Evolutionary conservation across 2,329 filamentous ascomycete species (phyloP), one percentile per base, ranked within the genome.

Genomic region (Cladosporium phlei): DNA sequence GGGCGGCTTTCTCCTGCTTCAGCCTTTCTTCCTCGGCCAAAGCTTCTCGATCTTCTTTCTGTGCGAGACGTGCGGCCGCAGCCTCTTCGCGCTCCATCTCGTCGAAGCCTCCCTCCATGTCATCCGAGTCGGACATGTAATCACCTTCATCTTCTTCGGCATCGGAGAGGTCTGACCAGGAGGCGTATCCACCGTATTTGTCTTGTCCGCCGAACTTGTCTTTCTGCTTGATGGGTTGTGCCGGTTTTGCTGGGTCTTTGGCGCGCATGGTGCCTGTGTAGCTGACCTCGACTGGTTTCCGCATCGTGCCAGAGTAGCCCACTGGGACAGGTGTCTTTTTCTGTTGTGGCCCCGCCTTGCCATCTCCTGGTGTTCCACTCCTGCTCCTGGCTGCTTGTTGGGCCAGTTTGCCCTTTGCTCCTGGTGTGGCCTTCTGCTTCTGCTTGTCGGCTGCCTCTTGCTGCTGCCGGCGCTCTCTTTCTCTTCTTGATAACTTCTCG

Each of bases 81-180:
- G 73, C 69, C 62, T 91, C 86, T 63, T 91, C 86, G 27, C 76
- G 70, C 51, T 88, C 84, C 43, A 90, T 78, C 55, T 89, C 85
- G 50, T 82, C 83, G 28, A 84, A 63, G 25, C 84, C 85, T 2
- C 84, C 86, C 63, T 89, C 85, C 83, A 89, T 89, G 57, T 88
- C 86, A 5, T 83, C 87, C 4, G 82, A 85, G 5, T 63, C 79
- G 46, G 85, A 84, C 1, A 80, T 82, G 24, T 85, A 80, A 33
- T 84, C 80, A 7, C 85, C 80, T 14, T 80, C 74, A 16, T 76
- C 70, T 5, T 69, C 66, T 2, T 71, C 72, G 20, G 73, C 71
- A 21, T 66, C 54, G 49, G 61, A 56, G 52, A 64, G 52, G 58
- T 60, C 65, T 38, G 58, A 67, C 64, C 57, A 69, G 50, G 52